These are phyloP conservation scores for Angophora floribunda DNA, from an alignment of 345 rosid species.

Conservation along the genomic window DNA sequence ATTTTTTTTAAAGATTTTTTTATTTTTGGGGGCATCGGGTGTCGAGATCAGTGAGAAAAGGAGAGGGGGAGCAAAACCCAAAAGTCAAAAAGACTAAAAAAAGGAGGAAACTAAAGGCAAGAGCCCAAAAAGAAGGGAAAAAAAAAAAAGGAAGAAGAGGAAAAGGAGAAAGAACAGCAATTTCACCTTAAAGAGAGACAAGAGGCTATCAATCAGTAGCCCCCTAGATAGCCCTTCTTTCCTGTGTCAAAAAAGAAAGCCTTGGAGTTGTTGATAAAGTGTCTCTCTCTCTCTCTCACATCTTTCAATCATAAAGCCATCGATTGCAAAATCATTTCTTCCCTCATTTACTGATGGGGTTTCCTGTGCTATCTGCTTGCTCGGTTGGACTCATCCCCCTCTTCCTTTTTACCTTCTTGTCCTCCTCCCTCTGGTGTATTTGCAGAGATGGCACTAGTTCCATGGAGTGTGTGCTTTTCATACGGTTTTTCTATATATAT, in stretches of 20 bases:
- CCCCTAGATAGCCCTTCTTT: background rate
- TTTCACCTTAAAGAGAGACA: constrained; percentile 13
- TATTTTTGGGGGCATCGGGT: background rate
- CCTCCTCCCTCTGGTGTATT: background rate
- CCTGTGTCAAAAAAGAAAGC: background rate
- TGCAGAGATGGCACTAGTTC: background rate
- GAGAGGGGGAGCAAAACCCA: background rate
- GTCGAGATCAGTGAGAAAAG: background rate
- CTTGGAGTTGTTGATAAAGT: background rate
- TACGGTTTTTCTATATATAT: background rate
- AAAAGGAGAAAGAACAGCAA: background rate
- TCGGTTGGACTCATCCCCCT: background rate
- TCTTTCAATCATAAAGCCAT: constrained; percentile 23
- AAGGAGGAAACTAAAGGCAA: background rate
- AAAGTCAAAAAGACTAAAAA: background rate
- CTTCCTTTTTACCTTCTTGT: too few relatives aligned
- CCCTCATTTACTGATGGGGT: background rate
- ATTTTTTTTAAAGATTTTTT: background rate
- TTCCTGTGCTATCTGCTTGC: background rate
- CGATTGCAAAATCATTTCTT: constrained; percentile 25
- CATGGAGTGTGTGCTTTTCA: background rate
- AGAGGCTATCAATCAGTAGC: background rate
- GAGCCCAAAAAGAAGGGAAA: background rate
- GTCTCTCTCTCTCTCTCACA: background rate
- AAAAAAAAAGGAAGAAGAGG: background rate